Conservation (phyloP, 2,329 filamentous ascomycete genomes). For the Ilyonectria mors-panacis region DNA sequence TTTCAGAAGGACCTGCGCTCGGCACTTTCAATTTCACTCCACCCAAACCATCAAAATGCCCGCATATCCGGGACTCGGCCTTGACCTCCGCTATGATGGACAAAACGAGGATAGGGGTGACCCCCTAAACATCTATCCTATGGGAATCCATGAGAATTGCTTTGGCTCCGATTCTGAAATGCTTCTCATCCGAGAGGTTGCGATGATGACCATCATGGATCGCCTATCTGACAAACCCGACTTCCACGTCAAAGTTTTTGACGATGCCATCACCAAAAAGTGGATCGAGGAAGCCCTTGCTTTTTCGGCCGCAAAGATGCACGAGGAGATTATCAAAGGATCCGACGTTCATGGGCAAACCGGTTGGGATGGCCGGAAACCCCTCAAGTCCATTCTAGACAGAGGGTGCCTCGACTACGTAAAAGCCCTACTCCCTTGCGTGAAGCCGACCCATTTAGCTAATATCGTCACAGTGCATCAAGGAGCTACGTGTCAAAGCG, state of each 20-base stretch:
- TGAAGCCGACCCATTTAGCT: neutral
- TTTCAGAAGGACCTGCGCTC: neutral
- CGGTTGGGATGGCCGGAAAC: neutral
- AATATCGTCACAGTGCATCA: constrained; percentile 34
- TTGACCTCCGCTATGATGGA: constrained; percentile 12
- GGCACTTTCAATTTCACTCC: neutral
- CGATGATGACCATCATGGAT: constrained; percentile 55
- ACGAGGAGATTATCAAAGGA: neutral
- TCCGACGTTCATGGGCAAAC: neutral
- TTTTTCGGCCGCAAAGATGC: neutral
- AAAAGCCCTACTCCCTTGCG: neutral
- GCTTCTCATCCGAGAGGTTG: constrained; percentile 50
- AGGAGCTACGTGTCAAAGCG: constrained; percentile 64
- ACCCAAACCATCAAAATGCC: constrained; percentile 7
- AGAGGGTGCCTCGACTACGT: neutral
- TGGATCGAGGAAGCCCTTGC: constrained; percentile 33
- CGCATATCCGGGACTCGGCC: constrained; percentile 17
- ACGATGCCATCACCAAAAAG: constrained; percentile 43
- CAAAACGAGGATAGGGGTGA: neutral
- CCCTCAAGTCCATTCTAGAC: neutral
- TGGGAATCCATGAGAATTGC: constrained; percentile 17
- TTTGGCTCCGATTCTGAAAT: constrained; percentile 13
- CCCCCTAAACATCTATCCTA: neutral
- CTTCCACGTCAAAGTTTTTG: constrained; percentile 52
- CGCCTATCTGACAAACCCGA: constrained; percentile 55